phyloP scores from a whole-genome alignment of 2,329 filamentous ascomycete species.

The Elsinoe fawcettii region DNA sequence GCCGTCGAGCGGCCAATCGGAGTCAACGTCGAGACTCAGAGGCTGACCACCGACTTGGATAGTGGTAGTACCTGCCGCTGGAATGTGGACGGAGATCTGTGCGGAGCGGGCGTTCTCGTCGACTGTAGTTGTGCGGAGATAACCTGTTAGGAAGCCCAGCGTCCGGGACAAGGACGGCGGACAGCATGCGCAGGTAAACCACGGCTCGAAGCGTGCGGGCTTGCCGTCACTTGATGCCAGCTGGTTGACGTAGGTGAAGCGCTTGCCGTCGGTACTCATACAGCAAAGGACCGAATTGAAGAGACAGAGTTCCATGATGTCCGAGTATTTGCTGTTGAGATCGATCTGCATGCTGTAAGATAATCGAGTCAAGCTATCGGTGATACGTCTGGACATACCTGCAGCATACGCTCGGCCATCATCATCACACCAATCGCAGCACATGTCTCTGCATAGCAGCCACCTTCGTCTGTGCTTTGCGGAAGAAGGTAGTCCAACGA shows the following conservation, averaged over 20 bases:
- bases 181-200: constrained; percentile 55
- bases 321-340: constrained; percentile 46
- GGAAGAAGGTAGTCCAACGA: constrained; percentile 53
- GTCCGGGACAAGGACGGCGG: constrained; percentile 52
- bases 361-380: too few species aligned
- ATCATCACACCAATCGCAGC: constrained; percentile 54
- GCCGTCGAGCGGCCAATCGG: constrained; percentile 52
- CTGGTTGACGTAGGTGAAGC: constrained; percentile 57
- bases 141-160: constrained; percentile 50
- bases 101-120: constrained; percentile 21
- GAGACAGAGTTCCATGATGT: constrained; percentile 55
- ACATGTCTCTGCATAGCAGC: constrained; percentile 56
- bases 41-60: constrained; percentile 32
- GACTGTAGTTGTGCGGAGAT: constrained; percentile 43
- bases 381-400: constrained; percentile 21
- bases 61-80: constrained; percentile 41
- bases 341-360: constrained; percentile 31
- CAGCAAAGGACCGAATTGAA: constrained; percentile 54
- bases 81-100: constrained; percentile 49
- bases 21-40: constrained; percentile 42
- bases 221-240: constrained; percentile 48
- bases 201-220: constrained; percentile 44
- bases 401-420: constrained; percentile 50
- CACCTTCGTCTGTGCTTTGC: constrained; percentile 52
- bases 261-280: constrained; percentile 49